A percentile compares a stretch with the other conserved stretches of the same genome.
phyloP scores from a whole-genome alignment of 176 grass and related monocot genomes.

The Hordeum vulgare region DNA sequence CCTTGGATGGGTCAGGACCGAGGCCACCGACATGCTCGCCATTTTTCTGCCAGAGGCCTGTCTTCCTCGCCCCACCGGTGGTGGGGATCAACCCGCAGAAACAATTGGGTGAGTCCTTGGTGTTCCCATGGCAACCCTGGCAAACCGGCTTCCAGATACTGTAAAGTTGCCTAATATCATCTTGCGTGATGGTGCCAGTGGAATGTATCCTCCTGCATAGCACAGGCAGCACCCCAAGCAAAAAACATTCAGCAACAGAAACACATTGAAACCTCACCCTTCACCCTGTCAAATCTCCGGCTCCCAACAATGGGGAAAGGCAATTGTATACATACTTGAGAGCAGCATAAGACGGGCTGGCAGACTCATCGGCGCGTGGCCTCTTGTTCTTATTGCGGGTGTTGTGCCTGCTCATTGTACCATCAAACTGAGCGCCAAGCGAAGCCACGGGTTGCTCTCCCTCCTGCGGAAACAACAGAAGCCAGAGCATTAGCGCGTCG shows the following conservation, averaged over 20 bases:
- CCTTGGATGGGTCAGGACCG: conserved; percentile 63
- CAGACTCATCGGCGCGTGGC: conserved; percentile 47
- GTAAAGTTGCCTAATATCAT: conserved; percentile 74
- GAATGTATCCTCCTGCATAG: conserved; percentile 82
- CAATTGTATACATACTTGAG: conserved; percentile 53
- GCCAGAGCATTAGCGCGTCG: conserved; percentile 17
- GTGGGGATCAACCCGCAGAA: conserved; percentile 81
- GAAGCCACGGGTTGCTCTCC: background rate
- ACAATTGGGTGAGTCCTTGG: conserved; percentile 91
- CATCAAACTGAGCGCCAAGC: background rate
- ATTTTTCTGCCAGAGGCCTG: conserved; percentile 81
- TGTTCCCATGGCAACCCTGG: conserved; percentile 85
- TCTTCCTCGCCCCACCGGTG: conserved; percentile 51
- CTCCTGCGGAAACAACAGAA: background rate
- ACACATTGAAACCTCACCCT: background rate
- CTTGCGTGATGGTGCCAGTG: conserved; percentile 44
- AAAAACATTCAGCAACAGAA: conserved; percentile 4
- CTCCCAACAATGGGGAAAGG: background rate
- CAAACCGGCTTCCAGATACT: conserved; percentile 52
- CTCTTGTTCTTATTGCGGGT: conserved; percentile 95
- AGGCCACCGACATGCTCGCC: conserved; percentile 59
- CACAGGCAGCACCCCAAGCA: background rate
- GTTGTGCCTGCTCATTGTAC: conserved; percentile 80
- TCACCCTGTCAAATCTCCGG: background rate
- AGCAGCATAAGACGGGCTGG: conserved; percentile 39